phyloP scores from a whole-genome alignment of 371 early-diverging fungal species.

The Haplosporangium sp. region DNA sequence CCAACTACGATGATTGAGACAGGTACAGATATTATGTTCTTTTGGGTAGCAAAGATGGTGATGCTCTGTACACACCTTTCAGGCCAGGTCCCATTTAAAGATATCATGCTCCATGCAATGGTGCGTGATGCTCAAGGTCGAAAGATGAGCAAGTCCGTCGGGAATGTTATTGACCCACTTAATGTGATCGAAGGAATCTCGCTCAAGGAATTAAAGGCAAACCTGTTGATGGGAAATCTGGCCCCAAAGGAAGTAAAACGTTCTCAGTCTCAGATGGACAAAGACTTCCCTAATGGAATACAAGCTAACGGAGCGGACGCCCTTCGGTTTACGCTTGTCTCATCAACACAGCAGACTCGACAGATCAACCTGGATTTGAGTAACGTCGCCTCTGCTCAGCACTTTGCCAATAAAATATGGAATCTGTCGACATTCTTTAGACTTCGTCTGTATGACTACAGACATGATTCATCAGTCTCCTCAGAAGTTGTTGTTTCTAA shows the following conservation, averaged over 20 bases:
- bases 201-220: conserved; percentile 74
- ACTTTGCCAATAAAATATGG: conserved; percentile 99
- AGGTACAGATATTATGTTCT: conserved; percentile 99
- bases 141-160: conserved; percentile 98
- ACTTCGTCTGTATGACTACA: conserved; percentile 64
- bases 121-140: conserved; percentile 96
- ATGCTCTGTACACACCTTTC: conserved; percentile 96
- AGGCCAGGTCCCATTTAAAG: conserved; percentile 87
- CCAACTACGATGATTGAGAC: conserved; percentile 97
- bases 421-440: conserved; percentile 90
- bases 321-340: conserved; percentile 89
- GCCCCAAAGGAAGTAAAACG: conserved; percentile 83
- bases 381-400: conserved; percentile 92
- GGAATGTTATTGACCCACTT: conserved; percentile 98
- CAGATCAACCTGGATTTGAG: conserved; percentile 98
- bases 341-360: conserved; percentile 89
- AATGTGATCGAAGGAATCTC: conserved; percentile 94
- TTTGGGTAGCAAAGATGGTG: conserved; percentile 99
- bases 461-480: conserved; percentile 55
- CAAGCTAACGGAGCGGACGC: conserved; percentile 98
- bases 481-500: conserved; percentile 24
- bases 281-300: conserved; percentile 97
- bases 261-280: conserved; percentile 71
- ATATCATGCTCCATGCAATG: conserved; percentile 84
- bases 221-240: conserved; percentile 83